Conservation (phyloP, 768 basidiomycete genomes). For the Pholiota microspora region DNA sequence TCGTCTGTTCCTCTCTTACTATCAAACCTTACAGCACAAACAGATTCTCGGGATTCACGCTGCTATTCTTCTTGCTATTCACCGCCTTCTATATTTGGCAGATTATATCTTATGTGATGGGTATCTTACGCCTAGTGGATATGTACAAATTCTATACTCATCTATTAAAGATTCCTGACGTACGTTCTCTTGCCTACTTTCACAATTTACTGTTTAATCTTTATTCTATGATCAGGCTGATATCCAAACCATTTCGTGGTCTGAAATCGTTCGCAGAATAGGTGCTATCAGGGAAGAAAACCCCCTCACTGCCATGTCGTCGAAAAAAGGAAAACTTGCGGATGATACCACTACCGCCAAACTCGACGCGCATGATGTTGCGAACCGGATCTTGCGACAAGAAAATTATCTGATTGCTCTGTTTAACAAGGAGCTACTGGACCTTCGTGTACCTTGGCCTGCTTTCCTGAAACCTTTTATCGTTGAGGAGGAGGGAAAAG, state of each 20-base stretch:
- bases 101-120: slow-evolving; percentile 73
- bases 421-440: slow-evolving; percentile 94
- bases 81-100: slow-evolving; percentile 90
- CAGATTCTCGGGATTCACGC: slow-evolving; percentile 82
- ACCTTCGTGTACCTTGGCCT: slow-evolving; percentile 83
- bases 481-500: slow-evolving; percentile 57
- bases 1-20: background rate
- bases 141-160: slow-evolving; percentile 98
- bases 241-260: slow-evolving; percentile 97
- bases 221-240: slow-evolving; percentile 68
- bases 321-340: slow-evolving; percentile 43
- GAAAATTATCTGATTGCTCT: slow-evolving; percentile 98
- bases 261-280: slow-evolving; percentile 89
- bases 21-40: background rate
- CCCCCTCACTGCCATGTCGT: slow-evolving; percentile 85
- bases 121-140: slow-evolving; percentile 76
- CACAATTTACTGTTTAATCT: slow-evolving; percentile 6
- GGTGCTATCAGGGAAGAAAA: slow-evolving; percentile 89
- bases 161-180: slow-evolving; percentile 92
- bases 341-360: slow-evolving; percentile 75
- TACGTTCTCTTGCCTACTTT: slow-evolving; percentile 30
- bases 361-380: slow-evolving; percentile 96
- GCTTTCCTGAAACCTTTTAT: slow-evolving; percentile 49
- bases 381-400: slow-evolving; percentile 96
- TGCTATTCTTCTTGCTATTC: slow-evolving; percentile 84